Evolutionary conservation across 1,284 basidiomycete species (phyloP).

Genomic region (Neotropicomus parvogracilis): DNA sequence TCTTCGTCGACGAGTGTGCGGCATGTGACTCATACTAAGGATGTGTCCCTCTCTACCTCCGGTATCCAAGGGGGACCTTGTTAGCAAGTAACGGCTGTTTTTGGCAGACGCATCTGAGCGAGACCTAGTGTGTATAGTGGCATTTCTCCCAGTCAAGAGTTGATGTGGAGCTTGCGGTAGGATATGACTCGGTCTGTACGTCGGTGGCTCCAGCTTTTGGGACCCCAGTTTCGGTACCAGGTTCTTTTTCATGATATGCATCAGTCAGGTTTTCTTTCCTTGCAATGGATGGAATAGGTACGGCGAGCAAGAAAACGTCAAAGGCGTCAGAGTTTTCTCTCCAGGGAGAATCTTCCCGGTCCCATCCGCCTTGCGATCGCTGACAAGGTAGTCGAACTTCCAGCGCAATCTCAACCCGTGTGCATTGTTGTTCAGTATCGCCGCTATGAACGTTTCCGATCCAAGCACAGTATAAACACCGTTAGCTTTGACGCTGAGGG

Average conservation of each 20-base stretch:
- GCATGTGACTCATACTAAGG: slow-evolving; percentile 10
- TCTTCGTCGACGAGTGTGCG: slow-evolving; percentile 26
- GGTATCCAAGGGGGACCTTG: slow-evolving; percentile 10
- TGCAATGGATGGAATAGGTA: slow-evolving; percentile 58
- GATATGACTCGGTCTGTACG: slow-evolving; percentile 9
- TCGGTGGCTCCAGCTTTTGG: slow-evolving; percentile 51
- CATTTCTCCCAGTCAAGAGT: slow-evolving; percentile 7
- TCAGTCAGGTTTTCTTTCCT: slow-evolving; percentile 61
- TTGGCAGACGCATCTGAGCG: slow-evolving; percentile 26
- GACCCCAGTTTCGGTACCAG: slow-evolving; percentile 56
- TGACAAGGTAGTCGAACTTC: slow-evolving; percentile 76
- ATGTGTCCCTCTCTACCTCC: not conserved
- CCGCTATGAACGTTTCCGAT: slow-evolving; percentile 42
- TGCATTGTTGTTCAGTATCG: slow-evolving; percentile 17
- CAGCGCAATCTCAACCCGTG: slow-evolving; percentile 48
- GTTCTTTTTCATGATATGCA: slow-evolving; percentile 69
- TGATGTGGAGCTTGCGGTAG: slow-evolving; percentile 4
- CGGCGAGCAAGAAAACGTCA: slow-evolving; percentile 72
- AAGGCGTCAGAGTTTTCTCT: slow-evolving; percentile 67
- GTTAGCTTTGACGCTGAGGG: slow-evolving; percentile 58
- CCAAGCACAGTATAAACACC: slow-evolving; percentile 74
- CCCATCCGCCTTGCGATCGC: slow-evolving; percentile 47
- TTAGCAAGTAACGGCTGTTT: not conserved
- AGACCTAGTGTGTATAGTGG: slow-evolving; percentile 22
- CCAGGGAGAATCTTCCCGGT: slow-evolving; percentile 50